These are phyloP conservation scores for Botryotinia narcissicola DNA, from an alignment of 2,329 filamentous ascomycete genomes.

Conservation along the genomic window DNA sequence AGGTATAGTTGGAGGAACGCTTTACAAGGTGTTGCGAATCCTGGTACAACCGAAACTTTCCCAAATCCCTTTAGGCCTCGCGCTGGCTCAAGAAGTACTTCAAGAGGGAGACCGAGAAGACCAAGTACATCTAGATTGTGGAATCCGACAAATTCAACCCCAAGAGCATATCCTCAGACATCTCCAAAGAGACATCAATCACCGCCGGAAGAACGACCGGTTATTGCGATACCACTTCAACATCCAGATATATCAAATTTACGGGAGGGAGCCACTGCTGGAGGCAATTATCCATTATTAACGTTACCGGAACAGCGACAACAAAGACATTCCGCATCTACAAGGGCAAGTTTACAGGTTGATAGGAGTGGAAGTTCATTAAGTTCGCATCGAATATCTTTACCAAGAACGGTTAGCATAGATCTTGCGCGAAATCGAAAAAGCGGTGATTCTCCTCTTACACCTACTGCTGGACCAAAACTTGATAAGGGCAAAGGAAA, in stretches of 20 bases:
- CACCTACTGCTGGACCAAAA: conserved; percentile 17
- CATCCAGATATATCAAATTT: conserved; percentile 35
- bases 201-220: conserved; percentile 23
- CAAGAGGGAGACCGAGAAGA: conserved; percentile 28
- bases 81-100: conserved; percentile 32
- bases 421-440: conserved; percentile 33
- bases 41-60: not conserved
- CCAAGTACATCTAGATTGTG: conserved; percentile 47
- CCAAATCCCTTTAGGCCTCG: conserved; percentile 32
- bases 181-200: conserved; percentile 25
- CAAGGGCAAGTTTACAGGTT: conserved; percentile 45
- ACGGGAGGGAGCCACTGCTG: conserved; percentile 31
- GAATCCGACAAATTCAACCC: conserved; percentile 61
- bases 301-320: conserved; percentile 56
- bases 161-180: conserved; percentile 39
- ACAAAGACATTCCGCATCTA: conserved; percentile 48
- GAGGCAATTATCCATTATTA: conserved; percentile 49
- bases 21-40: conserved; percentile 29
- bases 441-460: conserved; percentile 32
- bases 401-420: conserved; percentile 38
- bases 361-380: conserved; percentile 44
- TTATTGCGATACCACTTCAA: conserved; percentile 35
- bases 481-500: conserved; percentile 37
- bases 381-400: conserved; percentile 35
- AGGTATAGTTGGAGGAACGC: conserved; percentile 39